A percentile compares a stretch with the other conserved stretches of the same genome.
phyloP scores from a whole-genome alignment of 257 asterid genomes.

The Petrea volubilis region DNA sequence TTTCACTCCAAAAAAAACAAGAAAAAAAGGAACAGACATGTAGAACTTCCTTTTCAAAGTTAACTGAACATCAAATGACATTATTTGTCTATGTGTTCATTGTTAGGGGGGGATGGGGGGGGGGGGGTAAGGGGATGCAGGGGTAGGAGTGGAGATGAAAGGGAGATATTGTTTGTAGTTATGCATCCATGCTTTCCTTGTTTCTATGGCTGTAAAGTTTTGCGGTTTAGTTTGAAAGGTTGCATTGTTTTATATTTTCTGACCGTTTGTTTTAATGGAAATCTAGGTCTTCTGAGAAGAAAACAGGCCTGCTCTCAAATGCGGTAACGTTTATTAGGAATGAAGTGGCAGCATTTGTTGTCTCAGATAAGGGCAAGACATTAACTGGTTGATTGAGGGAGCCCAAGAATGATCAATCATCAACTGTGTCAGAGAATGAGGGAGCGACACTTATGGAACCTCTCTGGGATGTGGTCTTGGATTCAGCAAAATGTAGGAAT shows the following conservation, averaged over 20 bases:
- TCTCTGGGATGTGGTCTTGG: slow-evolving; percentile 14
- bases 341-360: slow-evolving; percentile 25
- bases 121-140: no score
- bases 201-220: slow-evolving; percentile 12
- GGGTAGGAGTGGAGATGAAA: background rate
- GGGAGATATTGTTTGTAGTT: background rate
- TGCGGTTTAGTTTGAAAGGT: slow-evolving; percentile 5
- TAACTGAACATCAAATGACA: background rate
- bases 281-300: slow-evolving; percentile 36
- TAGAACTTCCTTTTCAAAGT: background rate
- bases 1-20: no score
- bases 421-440: slow-evolving; percentile 21
- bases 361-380: background rate
- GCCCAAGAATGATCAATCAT: slow-evolving; percentile 9
- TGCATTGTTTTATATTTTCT: background rate
- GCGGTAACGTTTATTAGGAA: slow-evolving; percentile 22
- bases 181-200: background rate
- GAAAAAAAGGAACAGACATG: no score
- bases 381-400: slow-evolving; percentile 21
- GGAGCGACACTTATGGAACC: slow-evolving; percentile 10
- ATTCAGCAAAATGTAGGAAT: background rate
- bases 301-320: slow-evolving; percentile 30
- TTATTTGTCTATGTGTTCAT: background rate
- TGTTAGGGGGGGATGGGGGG: background rate
- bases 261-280: background rate